These are phyloP conservation scores for Pseudogymnoascus sp. DNA, from an alignment of 2,329 filamentous ascomycete species.

Conservation along the genomic window DNA sequence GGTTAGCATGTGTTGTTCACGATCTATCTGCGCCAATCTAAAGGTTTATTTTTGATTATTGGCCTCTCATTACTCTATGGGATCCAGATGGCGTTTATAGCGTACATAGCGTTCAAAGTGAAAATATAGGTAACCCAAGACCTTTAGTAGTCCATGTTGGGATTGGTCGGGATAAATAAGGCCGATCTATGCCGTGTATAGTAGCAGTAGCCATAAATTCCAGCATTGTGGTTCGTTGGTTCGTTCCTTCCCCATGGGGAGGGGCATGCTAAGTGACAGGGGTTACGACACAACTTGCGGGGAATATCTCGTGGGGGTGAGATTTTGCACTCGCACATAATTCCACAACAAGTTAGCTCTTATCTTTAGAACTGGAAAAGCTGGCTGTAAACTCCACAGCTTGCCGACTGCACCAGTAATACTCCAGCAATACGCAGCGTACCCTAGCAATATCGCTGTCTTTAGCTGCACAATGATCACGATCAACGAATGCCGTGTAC, in stretches of 20 bases:
- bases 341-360: neutral
- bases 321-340: neutral
- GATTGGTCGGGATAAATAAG: neutral
- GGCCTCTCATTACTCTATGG: neutral
- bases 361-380: neutral
- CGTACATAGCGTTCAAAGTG: neutral
- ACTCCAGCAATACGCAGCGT: neutral
- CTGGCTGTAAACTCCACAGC: neutral
- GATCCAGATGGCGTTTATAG: neutral
- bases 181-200: neutral
- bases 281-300: neutral
- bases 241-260: slow-evolving; percentile 4
- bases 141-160: neutral
- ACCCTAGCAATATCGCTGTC: neutral
- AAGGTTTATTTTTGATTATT: neutral
- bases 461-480: neutral
- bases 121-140: neutral
- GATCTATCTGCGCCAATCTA: neutral
- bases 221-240: neutral
- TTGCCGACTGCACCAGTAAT: neutral
- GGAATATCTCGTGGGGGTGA: neutral
- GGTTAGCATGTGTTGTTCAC: neutral
- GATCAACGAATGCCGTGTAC: neutral
- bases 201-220: neutral
- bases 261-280: neutral